A percentile compares a stretch with the other conserved stretches of the same genome.
Conservation (phyloP, 164 flowering plant genomes). For the Protea cynaroides region DNA sequence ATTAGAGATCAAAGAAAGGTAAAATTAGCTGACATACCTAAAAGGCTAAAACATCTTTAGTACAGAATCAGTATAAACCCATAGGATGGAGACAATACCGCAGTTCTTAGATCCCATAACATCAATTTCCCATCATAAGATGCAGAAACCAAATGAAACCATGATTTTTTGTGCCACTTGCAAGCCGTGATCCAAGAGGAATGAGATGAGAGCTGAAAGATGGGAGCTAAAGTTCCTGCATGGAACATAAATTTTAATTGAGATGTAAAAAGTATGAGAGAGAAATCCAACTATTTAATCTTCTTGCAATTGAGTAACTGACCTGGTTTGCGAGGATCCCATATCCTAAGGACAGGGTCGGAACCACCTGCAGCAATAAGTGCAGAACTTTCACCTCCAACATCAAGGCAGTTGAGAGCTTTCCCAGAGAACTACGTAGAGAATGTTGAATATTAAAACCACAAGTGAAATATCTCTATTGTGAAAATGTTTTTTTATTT, state of each 20-base stretch:
- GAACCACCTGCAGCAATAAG: constrained; percentile 91
- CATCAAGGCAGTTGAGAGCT: constrained; percentile 70
- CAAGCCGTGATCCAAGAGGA: constrained; percentile 83
- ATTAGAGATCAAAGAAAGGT: constrained; percentile 3
- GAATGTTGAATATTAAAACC: not conserved
- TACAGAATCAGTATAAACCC: not conserved
- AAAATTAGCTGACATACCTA: not conserved
- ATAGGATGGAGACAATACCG: constrained; percentile 37
- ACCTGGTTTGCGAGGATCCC: constrained; percentile 99
- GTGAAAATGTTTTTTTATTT: no score
- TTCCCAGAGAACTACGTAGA: constrained; percentile 61
- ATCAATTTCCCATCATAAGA: constrained; percentile 95
- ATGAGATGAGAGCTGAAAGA: constrained; percentile 77
- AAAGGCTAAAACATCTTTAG: no score
- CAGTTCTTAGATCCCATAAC: constrained; percentile 97
- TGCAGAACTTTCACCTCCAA: constrained; percentile 86
- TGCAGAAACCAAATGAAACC: constrained; percentile 77
- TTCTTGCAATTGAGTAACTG: not conserved
- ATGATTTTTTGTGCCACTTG: constrained; percentile 85
- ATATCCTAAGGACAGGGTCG: constrained; percentile 75
- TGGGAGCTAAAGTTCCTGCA: constrained; percentile 77
- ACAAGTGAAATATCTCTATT: no score
- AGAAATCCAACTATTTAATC: no score
- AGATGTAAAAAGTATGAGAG: not conserved
- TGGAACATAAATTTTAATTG: constrained; percentile 6